Percentiles rank a stretch among this genome's conserved stretches.
Evolutionary conservation across 352 stramenopile genomes (phyloP).

Genomic region (Globisporangium spiculum): DNA sequence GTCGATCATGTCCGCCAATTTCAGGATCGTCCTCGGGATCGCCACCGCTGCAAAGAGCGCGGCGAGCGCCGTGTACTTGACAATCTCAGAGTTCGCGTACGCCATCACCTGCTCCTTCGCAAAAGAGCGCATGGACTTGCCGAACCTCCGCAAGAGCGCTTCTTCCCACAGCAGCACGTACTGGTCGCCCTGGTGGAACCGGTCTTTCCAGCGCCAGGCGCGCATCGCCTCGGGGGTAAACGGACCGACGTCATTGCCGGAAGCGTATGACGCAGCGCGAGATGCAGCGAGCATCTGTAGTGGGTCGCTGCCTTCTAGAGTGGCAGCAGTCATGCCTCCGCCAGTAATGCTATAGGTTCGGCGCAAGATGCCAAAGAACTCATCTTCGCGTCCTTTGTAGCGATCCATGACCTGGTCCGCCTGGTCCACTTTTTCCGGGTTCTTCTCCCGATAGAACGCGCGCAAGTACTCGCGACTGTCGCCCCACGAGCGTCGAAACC

Average conservation of each 20-base stretch:
- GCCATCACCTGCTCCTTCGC: slow-evolving; percentile 58
- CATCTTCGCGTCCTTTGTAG: slow-evolving; percentile 81
- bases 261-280: slow-evolving; percentile 19
- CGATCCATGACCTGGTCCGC: slow-evolving; percentile 79
- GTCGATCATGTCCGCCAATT: slow-evolving; percentile 76
- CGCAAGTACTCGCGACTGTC: slow-evolving; percentile 76
- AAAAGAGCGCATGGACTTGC: slow-evolving; percentile 80
- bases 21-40: slow-evolving; percentile 68
- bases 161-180: slow-evolving; percentile 84
- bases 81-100: slow-evolving; percentile 70
- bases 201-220: slow-evolving; percentile 83
- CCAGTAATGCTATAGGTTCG: slow-evolving; percentile 45
- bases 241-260: neutral
- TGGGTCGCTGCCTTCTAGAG: slow-evolving; percentile 29
- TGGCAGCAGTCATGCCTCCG: slow-evolving; percentile 10
- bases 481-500: slow-evolving; percentile 74
- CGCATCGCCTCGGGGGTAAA: slow-evolving; percentile 28
- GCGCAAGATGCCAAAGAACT: slow-evolving; percentile 75
- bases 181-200: slow-evolving; percentile 77
- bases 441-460: slow-evolving; percentile 67
- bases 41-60: slow-evolving; percentile 72
- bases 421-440: slow-evolving; percentile 72
- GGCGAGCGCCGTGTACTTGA: slow-evolving; percentile 74
- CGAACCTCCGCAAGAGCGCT: slow-evolving; percentile 62
- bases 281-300: slow-evolving; percentile 30